phyloP scores from a whole-genome alignment of 257 asterid genomes.

The Linaria vulgaris region DNA sequence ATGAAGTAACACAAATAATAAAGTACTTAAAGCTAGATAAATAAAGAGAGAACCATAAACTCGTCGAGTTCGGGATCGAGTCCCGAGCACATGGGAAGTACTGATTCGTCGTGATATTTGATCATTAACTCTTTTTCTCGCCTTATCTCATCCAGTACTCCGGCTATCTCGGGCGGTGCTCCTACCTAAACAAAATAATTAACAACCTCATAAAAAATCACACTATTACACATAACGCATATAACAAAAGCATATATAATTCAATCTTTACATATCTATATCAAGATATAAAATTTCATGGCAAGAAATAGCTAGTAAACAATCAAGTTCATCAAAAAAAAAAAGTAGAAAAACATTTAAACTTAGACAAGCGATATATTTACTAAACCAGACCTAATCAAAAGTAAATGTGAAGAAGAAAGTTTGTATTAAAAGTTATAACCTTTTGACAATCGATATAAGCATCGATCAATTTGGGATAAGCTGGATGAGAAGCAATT shows the following conservation, averaged over 20 bases:
- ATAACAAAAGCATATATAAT: too few species aligned
- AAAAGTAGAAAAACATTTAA: too few species aligned
- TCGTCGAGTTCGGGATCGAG: slow-evolving; percentile 66
- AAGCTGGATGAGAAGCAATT: slow-evolving; percentile 60
- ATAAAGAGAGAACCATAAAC: slow-evolving; percentile 54
- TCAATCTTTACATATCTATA: too few species aligned
- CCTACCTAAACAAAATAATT: slow-evolving; percentile 45
- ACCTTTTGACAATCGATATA: slow-evolving; percentile 69
- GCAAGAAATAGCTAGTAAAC: too few species aligned
- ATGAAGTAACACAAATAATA: too few species aligned
- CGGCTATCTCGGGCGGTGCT: slow-evolving; percentile 54
- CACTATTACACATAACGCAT: too few species aligned
- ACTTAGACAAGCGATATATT: too few species aligned
- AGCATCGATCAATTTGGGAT: slow-evolving; percentile 50
- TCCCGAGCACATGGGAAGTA: slow-evolving; percentile 28
- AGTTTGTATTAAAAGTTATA: too few species aligned
- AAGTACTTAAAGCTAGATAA: not conserved
- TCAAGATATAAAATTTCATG: too few species aligned
- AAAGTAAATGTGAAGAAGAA: too few species aligned
- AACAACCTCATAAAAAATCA: not conserved
- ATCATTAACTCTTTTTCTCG: slow-evolving; percentile 41
- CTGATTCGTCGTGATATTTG: slow-evolving; percentile 18
- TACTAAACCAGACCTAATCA: too few species aligned
- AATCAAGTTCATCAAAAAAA: too few species aligned
- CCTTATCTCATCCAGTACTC: slow-evolving; percentile 47